Base-by-base conservation (phyloP, 2,329 filamentous ascomycete genomes). In the Talaromyces sp. region DNA sequence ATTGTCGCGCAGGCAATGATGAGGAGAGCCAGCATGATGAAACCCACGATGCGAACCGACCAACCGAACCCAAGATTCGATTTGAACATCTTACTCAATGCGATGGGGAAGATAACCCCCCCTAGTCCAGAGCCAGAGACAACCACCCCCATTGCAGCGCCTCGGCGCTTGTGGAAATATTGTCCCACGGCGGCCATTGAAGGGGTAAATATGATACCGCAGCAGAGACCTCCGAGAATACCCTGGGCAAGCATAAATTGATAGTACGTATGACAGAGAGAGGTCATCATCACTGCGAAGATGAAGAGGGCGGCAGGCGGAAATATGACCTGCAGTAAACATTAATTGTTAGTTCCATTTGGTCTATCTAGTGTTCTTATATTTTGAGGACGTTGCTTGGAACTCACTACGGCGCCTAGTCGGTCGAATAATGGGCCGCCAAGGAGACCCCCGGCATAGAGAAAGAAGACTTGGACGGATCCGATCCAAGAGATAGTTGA, bases 41-140 rank as follows among this genome's bases (percentile, higher is more conserved):
- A 84, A 1, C 77, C 83, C 27, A 82, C 75, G 47, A 83, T 72
- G 2, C 83, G 74, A 0, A 84, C 76, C 0, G 81, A 75, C 83
- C 83, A 85, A 30, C 75, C 79, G 61, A 84, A 78, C 8, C 75
- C 73, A 36, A 85, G 65, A 0, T 61, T 63, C 0, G 75, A 69
- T 61, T 81, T 80, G 18, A 85, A 71, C 68, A 85, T 73, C 64
- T 80, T 78, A 59, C 77, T 81, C 55, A 80, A 71, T 66, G 63
- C 61, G 52, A 79, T 73, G 14, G 83, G 82, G 42, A 83, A 79
- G 28, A 85, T 68, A 50, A 85, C 71, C 12, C 81, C 83, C 6
- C 83, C 83, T 3, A 83, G 68, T 1, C 79, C 81, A 0, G 78
- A 81, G 0, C 82, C 82, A 0, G 78, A 69, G 0, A 81, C 68